phyloP scores from a whole-genome alignment of 257 asterid genomes.

The Solanum gandarillasii region DNA sequence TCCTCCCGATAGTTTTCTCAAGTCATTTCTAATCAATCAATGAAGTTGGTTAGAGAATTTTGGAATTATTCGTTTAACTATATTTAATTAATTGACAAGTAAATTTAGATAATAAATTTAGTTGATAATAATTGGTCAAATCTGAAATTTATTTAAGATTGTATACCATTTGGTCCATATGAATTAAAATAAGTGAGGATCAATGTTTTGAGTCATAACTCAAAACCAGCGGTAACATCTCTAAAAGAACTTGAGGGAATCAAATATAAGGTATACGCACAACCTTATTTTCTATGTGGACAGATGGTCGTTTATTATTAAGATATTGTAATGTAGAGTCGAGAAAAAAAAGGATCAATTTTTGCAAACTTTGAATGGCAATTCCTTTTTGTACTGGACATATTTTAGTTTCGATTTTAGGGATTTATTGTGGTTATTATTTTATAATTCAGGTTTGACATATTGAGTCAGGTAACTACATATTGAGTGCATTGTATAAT shows the following conservation, averaged over 20 bases:
- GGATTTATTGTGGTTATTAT: not conserved
- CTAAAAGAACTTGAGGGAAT: not conserved
- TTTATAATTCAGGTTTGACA: not conserved
- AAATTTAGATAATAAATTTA: too few relatives aligned
- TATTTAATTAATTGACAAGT: too few relatives aligned
- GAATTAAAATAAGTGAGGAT: not conserved
- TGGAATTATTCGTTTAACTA: too few relatives aligned
- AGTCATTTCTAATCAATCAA: too few relatives aligned
- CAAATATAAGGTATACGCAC: not conserved
- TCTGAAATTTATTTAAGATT: too few relatives aligned
- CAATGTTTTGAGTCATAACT: not conserved
- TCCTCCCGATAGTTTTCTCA: too few relatives aligned
- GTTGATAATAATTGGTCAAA: not conserved
- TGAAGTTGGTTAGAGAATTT: too few relatives aligned
- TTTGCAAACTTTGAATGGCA: not conserved
- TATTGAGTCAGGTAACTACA: not conserved
- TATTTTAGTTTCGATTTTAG: not conserved
- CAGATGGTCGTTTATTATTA: not conserved
- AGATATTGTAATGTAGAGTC: not conserved
- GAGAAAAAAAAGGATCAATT: not conserved
- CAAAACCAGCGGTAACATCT: not conserved
- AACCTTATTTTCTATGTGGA: not conserved
- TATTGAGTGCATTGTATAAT: not conserved
- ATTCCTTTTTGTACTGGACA: not conserved
- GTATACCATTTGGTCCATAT: not conserved